phyloP scores from a whole-genome alignment of 257 asterid genomes.

The Eucommia ulmoides region DNA sequence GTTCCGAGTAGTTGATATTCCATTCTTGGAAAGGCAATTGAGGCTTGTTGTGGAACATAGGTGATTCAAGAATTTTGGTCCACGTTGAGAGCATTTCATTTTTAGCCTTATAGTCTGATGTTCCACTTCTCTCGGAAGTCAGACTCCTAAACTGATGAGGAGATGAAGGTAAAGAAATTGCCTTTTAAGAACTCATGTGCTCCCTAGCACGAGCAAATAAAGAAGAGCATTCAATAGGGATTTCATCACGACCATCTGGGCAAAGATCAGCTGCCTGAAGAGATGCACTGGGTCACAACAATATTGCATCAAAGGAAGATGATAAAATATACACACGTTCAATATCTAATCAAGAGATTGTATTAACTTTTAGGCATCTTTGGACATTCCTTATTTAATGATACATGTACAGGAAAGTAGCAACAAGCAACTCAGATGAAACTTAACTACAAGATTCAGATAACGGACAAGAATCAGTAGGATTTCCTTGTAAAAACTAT shows the following conservation, averaged over 20 bases:
- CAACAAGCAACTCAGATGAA: too few relatives aligned
- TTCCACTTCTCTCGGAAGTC: constrained; percentile 33
- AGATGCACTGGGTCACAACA: too few relatives aligned
- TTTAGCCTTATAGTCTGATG: constrained; percentile 28
- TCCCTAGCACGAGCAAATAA: constrained; percentile 31
- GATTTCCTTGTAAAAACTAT: too few relatives aligned
- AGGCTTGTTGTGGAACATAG: constrained; percentile 72
- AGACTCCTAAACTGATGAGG: constrained; percentile 70
- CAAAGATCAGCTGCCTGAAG: constrained; percentile 43
- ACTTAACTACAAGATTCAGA: too few relatives aligned
- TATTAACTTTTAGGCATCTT: too few relatives aligned
- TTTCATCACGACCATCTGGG: constrained; percentile 44
- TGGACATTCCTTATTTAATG: too few relatives aligned
- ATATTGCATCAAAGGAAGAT: too few relatives aligned
- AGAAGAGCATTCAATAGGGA: constrained; percentile 28
- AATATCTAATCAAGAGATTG: too few relatives aligned
- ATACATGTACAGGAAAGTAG: too few relatives aligned
- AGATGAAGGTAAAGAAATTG: constrained; percentile 92
- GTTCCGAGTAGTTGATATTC: constrained; percentile 85
- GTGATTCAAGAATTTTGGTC: constrained; percentile 72
- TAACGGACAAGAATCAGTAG: too few relatives aligned
- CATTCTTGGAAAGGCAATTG: constrained; percentile 86
- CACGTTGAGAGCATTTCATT: constrained; percentile 69
- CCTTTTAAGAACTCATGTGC: constrained; percentile 47
- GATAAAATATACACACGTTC: too few relatives aligned